These are phyloP conservation scores for Pseudogymnoascus sp. DNA, from an alignment of 2,329 filamentous ascomycete genomes.

Conservation along the genomic window DNA sequence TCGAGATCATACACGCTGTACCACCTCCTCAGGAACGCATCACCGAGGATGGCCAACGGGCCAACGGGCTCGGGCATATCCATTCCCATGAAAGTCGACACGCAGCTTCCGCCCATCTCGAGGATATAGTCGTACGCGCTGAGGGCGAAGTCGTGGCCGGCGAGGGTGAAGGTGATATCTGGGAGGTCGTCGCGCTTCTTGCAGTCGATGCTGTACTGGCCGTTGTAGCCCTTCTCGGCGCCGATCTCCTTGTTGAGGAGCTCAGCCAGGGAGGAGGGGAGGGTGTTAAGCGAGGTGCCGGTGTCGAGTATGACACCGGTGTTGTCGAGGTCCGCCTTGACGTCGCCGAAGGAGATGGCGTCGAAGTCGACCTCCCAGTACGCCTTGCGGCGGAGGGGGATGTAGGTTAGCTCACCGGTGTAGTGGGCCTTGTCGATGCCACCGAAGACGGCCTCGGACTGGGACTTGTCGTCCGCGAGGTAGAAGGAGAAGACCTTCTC, in stretches of 20 bases:
- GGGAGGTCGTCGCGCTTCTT: conserved; percentile 72
- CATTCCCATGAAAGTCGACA: conserved; percentile 97
- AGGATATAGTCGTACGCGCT: conserved; percentile 87
- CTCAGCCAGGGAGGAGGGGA: conserved; percentile 84
- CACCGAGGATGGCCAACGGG: conserved; percentile 88
- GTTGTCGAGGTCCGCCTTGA: conserved; percentile 81
- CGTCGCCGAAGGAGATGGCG: conserved; percentile 78
- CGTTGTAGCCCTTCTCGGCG: conserved; percentile 94
- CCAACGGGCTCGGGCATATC: conserved; percentile 76
- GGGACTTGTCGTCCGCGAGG: conserved; percentile 66
- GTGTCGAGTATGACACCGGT: conserved; percentile 97
- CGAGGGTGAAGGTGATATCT: conserved; percentile 83
- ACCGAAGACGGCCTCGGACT: conserved; percentile 85
- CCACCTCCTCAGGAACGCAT: conserved; percentile 75
- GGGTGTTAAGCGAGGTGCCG: conserved; percentile 92
- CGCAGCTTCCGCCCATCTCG: conserved; percentile 89
- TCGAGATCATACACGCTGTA: conserved; percentile 97
- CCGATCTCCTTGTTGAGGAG: conserved; percentile 96
- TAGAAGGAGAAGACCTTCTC: conserved; percentile 96
- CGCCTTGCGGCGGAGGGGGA: conserved; percentile 93
- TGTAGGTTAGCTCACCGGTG: conserved; percentile 80
- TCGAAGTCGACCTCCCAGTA: conserved; percentile 99
- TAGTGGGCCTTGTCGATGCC: conserved; percentile 75
- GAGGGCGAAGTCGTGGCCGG: conserved; percentile 90
- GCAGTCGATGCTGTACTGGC: conserved; percentile 93